These are phyloP conservation scores for Boletales sp. DNA, from an alignment of 768 basidiomycete species.

Conservation along the genomic window DNA sequence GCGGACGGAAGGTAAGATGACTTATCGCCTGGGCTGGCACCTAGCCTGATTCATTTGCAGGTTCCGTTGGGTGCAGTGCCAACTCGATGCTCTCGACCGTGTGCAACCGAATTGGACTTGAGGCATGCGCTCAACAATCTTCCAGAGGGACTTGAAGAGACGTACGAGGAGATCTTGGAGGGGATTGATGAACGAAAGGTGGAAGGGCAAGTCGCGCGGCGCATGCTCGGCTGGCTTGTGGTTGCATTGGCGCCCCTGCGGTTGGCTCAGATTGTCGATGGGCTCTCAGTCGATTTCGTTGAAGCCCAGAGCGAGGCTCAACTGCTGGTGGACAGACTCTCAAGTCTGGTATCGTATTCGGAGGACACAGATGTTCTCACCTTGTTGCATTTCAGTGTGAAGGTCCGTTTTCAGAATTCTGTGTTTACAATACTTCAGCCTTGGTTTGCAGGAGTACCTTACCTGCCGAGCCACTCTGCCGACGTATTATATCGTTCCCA, in stretches of 20 bases:
- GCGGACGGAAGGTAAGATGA: neutral
- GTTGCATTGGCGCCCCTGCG: neutral
- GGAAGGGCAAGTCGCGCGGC: neutral
- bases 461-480: neutral
- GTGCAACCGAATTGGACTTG: neutral
- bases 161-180: neutral
- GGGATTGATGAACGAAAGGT: neutral
- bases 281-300: neutral
- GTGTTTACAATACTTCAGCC: neutral
- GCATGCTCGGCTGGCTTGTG: neutral
- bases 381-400: conserved; percentile 10
- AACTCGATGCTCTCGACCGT: neutral
- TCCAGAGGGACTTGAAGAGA: neutral
- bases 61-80: conserved; percentile 1
- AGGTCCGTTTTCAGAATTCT: neutral
- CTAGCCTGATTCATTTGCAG: neutral
- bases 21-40: neutral
- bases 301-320: no score
- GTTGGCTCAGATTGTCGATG: neutral
- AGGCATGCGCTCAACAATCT: neutral
- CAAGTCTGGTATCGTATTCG: conserved; percentile 2
- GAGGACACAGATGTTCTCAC: neutral
- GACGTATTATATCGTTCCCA: neutral
- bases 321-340: neutral
- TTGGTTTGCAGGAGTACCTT: conserved; percentile 2